phyloP scores from a whole-genome alignment of 768 basidiomycete genomes.

The Lactarius quietus region DNA sequence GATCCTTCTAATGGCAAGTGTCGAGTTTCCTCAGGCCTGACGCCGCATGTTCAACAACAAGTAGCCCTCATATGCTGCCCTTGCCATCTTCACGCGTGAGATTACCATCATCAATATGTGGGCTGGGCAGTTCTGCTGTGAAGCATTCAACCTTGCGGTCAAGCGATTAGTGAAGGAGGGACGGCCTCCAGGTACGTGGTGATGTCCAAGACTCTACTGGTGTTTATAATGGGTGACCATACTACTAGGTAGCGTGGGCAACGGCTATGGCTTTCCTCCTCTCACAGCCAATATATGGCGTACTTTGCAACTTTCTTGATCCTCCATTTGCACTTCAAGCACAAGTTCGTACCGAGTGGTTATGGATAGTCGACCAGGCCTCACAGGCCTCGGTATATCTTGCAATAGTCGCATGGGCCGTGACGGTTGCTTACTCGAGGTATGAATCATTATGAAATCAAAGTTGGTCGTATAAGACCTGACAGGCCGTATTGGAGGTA shows the following conservation, averaged over 20 bases:
- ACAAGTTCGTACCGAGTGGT: conserved; percentile 59
- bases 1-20: conserved; percentile 33
- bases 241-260: conserved; percentile 49
- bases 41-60: neutral
- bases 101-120: conserved; percentile 80
- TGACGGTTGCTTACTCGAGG: conserved; percentile 76
- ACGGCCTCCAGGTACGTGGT: conserved; percentile 57
- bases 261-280: conserved; percentile 84
- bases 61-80: conserved; percentile 74
- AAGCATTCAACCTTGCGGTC: conserved; percentile 63
- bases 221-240: conserved; percentile 3
- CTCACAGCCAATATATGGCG: conserved; percentile 89
- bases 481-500: conserved; percentile 42
- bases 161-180: conserved; percentile 67
- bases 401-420: conserved; percentile 53
- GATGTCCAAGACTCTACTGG: neutral
- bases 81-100: conserved; percentile 74
- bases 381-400: conserved; percentile 48
- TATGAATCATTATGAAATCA: conserved; percentile 32
- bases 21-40: neutral
- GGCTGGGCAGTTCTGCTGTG: conserved; percentile 71
- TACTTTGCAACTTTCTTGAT: conserved; percentile 77
- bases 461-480: neutral
- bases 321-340: conserved; percentile 68
- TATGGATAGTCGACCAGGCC: conserved; percentile 46